A percentile compares a stretch with the other conserved stretches of the same genome.
Conservation (phyloP, 345 rosid genomes). For the Eucalyptus rudis region DNA sequence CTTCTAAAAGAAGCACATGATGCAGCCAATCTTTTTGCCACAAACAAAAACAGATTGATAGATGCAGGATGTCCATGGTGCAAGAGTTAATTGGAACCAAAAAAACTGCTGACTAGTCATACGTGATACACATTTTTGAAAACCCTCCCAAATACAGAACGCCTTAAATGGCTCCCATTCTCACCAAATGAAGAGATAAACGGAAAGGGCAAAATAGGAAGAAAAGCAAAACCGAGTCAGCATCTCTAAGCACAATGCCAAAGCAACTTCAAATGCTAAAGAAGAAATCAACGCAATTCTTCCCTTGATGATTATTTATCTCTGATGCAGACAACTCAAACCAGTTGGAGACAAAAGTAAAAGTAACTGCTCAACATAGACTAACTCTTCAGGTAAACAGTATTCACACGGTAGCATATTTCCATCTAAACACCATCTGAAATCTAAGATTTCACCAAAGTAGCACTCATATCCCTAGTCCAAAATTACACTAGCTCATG, state of each 20-base stretch:
- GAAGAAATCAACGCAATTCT: not conserved
- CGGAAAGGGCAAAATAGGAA: not conserved
- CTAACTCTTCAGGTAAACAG: not conserved
- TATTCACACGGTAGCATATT: not conserved
- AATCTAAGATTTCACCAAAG: not conserved
- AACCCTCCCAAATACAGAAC: not conserved
- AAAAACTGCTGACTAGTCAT: not conserved
- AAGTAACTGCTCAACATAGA: not conserved
- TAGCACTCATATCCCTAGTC: not conserved
- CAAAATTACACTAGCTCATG: not conserved
- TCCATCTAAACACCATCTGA: not conserved
- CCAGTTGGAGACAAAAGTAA: not conserved
- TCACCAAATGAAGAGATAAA: not conserved
- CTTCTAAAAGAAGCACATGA: not conserved
- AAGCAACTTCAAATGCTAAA: not conserved
- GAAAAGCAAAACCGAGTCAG: not conserved
- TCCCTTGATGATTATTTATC: not conserved
- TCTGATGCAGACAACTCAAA: not conserved
- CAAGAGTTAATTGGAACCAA: not conserved
- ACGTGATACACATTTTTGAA: not conserved
- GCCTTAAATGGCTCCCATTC: not conserved
- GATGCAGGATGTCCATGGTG: not conserved
- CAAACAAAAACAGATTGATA: not conserved
- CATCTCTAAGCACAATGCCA: not conserved
- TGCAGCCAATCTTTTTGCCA: not conserved